Evolutionary conservation across 129 eudicot genomes (phyloP), one percentile per base, ranked within the genome.

Genomic region (Chrysanthemum lavandulifolium): DNA sequence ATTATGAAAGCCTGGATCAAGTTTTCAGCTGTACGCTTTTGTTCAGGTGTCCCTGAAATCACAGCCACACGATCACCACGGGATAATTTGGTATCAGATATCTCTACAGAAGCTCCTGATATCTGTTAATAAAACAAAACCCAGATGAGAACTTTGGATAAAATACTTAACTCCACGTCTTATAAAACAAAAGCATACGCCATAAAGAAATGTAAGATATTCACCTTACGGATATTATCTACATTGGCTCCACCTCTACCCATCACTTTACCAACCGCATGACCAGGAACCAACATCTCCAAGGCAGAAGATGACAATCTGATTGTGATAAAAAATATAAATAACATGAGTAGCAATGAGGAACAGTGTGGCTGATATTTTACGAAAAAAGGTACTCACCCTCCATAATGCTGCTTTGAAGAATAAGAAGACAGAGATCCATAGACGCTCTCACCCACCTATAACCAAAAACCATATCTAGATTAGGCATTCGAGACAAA

Each of bases 1-100:
- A 94, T 64, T 53, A 94, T 94, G 86, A 94, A 94, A 68, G 99
- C 99, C 86, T 88, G 99, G 74, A 94, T 84, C 86, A 94, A 78
- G 84, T 87, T 90, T 82, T 94, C 97, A 72, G 99, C 99, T 8
- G 99, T 58, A 72, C 91, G 97, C 79, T 90, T 94, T 82, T 94
- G 93, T 79, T 94, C 99, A 56, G 90, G 43, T 77, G 99, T 94
- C 45, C 99, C 99, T 21, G 96, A 87, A 18, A 94, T 86, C 69
- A 86, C 45, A 23, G 99, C 99, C 65, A 94, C 86, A 23, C 96
- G 96, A 74, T 94, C 99, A 63, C 99, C 99, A 47, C 99, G 85
- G 15, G 93, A 84, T 53, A 86, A 81, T 78, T 81, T 90, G 27
- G 97, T 29, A 66, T 94, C 96, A 73, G 99, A 86, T 67, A 94